Evolutionary conservation across 2,329 filamentous ascomycete genomes (phyloP), one percentile per base, ranked within the genome.

Genomic region (Penicillium capsulatum): DNA sequence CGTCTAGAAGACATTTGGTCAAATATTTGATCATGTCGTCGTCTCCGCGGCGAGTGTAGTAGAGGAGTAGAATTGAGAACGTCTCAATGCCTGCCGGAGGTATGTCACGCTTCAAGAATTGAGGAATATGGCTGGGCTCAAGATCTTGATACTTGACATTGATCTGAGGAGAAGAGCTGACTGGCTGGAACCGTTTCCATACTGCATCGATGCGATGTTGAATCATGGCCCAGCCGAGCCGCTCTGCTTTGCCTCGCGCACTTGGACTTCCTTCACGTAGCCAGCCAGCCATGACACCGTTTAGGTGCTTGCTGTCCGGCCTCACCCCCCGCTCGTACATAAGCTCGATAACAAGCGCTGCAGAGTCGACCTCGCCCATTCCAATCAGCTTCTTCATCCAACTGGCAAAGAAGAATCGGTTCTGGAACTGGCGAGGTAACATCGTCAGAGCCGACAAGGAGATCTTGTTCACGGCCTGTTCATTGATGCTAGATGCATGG

Each of bases 321-420:
- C 73, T 71, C 22, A 89, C 76, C 1, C 80, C 80, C 53, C 77
- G 79, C 36, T 76, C 71, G 51, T 81, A 79, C 84, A 94, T 91
- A 47, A 89, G 74, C 10, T 84, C 76, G 17, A 92, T 70, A 7
- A 94, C 86, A 44, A 79, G 77, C 36, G 78, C 73, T 3, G 87
- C 86, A 2, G 83, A 84, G 40, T 84, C 77, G 10, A 86, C 66
- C 48, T 88, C 77, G 2, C 80, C 81, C 42, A 81, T 77, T 11
- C 82, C 83, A 40, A 94, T 84, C 7, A 94, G 76, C 34, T 84
- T 80, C 64, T 91, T 91, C 57, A 94, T 75, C 90, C 89, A 95
- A 54, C 87, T 90, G 22, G 83, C 85, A 50, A 89, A 84, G 64
- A 95, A 86, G 64, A 88, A 91, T 47, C 83, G 81, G 62, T 94